Conservation (phyloP, 345 rosid species). For the Erysimum cheiranthoides region DNA sequence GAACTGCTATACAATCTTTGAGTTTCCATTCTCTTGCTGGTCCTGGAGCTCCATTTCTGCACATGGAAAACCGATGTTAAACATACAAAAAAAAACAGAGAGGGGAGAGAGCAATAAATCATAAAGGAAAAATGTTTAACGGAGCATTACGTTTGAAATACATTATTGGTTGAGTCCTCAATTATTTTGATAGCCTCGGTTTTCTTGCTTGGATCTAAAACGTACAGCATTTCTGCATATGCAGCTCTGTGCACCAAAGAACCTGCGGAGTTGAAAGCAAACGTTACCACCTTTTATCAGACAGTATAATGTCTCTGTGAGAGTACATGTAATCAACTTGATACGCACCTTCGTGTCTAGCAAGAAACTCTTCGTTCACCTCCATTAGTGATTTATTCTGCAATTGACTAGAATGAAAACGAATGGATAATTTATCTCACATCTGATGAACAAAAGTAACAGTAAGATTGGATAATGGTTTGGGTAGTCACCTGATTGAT, state of each 20-base stretch:
- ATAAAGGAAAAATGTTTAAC: neutral
- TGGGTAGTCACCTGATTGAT: slow-evolving; percentile 66
- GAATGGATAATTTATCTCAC: slow-evolving; percentile 22
- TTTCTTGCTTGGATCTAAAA: slow-evolving; percentile 74
- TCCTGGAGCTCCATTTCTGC: slow-evolving; percentile 73
- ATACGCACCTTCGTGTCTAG: slow-evolving; percentile 70
- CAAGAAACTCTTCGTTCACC: slow-evolving; percentile 77
- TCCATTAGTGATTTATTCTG: slow-evolving; percentile 77
- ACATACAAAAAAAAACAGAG: neutral
- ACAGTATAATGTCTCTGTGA: neutral
- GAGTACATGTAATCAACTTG: slow-evolving; percentile 21
- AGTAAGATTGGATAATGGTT: slow-evolving; percentile 9
- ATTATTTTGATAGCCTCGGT: slow-evolving; percentile 72
- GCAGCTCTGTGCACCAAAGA: slow-evolving; percentile 96
- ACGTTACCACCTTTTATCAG: neutral
- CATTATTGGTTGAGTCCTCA: slow-evolving; percentile 73
- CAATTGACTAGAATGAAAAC: slow-evolving; percentile 64
- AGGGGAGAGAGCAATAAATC: slow-evolving; percentile 3
- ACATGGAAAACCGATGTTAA: neutral
- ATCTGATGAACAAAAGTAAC: slow-evolving; percentile 10
- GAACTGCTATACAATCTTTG: slow-evolving; percentile 79
- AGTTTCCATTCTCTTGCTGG: slow-evolving; percentile 78
- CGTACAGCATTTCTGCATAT: slow-evolving; percentile 79
- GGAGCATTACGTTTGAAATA: slow-evolving; percentile 58
- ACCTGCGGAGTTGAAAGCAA: slow-evolving; percentile 52